phyloP scores from a whole-genome alignment of 805 yeast genomes.

The Ogataea methylovora region DNA sequence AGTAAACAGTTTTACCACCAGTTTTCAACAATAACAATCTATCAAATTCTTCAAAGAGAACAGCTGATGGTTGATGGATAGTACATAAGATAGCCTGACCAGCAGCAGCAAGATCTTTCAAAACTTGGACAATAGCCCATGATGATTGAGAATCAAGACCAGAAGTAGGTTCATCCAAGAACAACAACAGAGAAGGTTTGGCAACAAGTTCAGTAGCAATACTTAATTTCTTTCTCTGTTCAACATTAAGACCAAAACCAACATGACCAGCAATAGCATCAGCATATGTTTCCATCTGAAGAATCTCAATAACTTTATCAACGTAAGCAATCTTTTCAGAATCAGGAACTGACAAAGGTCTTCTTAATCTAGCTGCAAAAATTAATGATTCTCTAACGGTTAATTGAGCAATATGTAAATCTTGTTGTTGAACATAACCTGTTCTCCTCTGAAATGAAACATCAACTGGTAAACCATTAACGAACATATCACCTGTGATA shows the following conservation, averaged over 20 bases:
- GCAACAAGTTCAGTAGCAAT: conserved; percentile 52
- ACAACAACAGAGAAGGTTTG: conserved; percentile 42
- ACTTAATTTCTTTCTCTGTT: conserved; percentile 45
- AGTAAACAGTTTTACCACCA: conserved; percentile 48
- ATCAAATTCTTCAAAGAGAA: conserved; percentile 36
- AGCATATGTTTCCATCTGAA: conserved; percentile 36
- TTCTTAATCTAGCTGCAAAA: conserved; percentile 43
- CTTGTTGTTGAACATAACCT: conserved; percentile 53
- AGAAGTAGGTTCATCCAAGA: conserved; percentile 56
- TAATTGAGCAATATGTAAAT: conserved; percentile 39
- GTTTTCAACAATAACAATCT: conserved; percentile 35
- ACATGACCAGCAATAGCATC: conserved; percentile 43
- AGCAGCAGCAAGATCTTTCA: conserved; percentile 40
- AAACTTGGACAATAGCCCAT: conserved; percentile 48
- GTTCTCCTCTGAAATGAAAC: conserved; percentile 44
- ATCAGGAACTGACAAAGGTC: conserved; percentile 31
- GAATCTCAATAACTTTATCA: conserved; percentile 30
- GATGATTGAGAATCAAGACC: conserved; percentile 55
- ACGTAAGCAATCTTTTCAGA: conserved; percentile 37
- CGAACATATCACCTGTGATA: conserved; percentile 48
- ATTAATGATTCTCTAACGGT: conserved; percentile 45
- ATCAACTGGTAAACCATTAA: conserved; percentile 42
- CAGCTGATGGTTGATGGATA: conserved; percentile 44
- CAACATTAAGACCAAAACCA: conserved; percentile 46
- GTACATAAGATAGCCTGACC: conserved; percentile 57